Evolutionary conservation across 495 filamentous ascomycete genomes (phyloP), one percentile per base, ranked within the genome.

Genomic region (Lasiosphaeria hispida): DNA sequence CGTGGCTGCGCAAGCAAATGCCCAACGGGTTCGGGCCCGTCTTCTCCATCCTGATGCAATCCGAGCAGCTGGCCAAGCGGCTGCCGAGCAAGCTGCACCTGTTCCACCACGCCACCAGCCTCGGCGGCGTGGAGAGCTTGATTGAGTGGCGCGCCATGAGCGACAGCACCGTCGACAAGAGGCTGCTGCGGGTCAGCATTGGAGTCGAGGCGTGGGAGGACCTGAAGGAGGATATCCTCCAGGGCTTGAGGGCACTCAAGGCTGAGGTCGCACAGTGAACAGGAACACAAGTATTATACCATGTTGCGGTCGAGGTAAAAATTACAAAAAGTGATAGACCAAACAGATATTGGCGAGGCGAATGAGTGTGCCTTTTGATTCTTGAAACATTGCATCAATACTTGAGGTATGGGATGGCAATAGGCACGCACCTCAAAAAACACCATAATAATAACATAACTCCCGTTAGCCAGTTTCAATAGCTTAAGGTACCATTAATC

Each of bases 81-180:
- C 69, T 98, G 53, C 94, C 94, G 19, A 87, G 86, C 63, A 85
- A 88, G 74, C 69, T 97, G 66, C 58, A 80, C 23, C 81, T 92
- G 50, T 98, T 97, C 77, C 90, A 96, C 61, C 94, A 98, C 79
- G 92, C 94, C 7, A 98, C 94, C 13, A 92, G 88, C 70, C 72
- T 98, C 6, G 94, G 94, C 4, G 91, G 93, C 1, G 91, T 97
- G 9, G 94, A 98, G 83, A 91, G 88, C 62, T 74, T 97, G 80
- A 89, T 98, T 66, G 90, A 94, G 76, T 92, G 90, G 87, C 72
- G 87, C 53, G 83, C 87, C 19, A 93, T 98, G 92, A 85, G 82
- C 53, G 94, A 98, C 78, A 48, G 70, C 11, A 76, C 60, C 9
- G 87, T 91, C 52, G 91, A 96, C 69, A 81, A 77, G 62, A 74